Base-by-base conservation (phyloP, 2,329 filamentous ascomycete species). In the Pestalotiopsis sp. region DNA sequence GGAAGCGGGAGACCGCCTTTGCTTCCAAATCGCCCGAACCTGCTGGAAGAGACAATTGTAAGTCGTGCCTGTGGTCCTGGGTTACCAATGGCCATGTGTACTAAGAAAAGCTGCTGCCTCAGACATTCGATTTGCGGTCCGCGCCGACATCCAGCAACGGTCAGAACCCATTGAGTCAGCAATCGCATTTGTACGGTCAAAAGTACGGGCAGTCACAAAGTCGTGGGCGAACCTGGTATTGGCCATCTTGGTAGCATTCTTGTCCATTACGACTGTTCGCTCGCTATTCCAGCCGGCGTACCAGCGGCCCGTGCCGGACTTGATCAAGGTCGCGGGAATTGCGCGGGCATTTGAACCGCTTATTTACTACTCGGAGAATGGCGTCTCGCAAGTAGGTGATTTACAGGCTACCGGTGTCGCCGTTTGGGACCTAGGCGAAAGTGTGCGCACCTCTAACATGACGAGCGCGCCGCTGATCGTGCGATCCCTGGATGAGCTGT, bases 401-500 rank as follows among this genome's bases (percentile, higher is more conserved):
- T 84, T 98, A 63, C 94, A 97, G 79, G 94, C 96, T 67, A 97
- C 95, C 0, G 94, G 94, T 58, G 91, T 97, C 39, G 95, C 95
- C 0, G 94, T 98, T 31, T 97, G 95, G 93, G 95, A 98, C 78
- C 86, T 98, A 5, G 92, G 94, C 69, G 95, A 98, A 85, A 97
- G 92, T 72, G 92, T 98, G 68, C 90, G 95, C 64, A 90, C 89
- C 4, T 95, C 94, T 69, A 97, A 97, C 78, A 95, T 98, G 92
- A 94, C 93, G 14, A 95, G 94, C 59, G 94, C 93, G 7, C 90
- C 91, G 1, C 90, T 94, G 74, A 97, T 98, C 72, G 94, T 97
- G 57, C 87, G 89, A 74, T 93, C 95, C 75, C 86, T 98, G 3
- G 94, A 98, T 78, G 92, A 92, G 68, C 84, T 98, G 49, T 95